phyloP scores from a whole-genome alignment of 352 stramenopile genomes.

The Phytophthora sp. region DNA sequence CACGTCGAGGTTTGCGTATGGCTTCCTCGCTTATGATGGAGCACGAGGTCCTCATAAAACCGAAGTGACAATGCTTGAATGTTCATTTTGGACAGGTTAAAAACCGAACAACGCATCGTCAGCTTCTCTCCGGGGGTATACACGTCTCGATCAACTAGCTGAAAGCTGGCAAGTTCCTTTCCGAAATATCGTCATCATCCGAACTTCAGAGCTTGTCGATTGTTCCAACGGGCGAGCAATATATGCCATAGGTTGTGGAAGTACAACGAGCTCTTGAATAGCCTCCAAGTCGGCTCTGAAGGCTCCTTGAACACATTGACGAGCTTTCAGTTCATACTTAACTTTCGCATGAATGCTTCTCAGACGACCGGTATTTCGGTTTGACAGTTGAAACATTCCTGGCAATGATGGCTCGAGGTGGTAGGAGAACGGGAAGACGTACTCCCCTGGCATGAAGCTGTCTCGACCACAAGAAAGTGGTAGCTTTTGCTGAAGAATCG shows the following conservation, averaged over 20 bases:
- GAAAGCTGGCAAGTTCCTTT: constrained; percentile 26
- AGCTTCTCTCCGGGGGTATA: constrained; percentile 16
- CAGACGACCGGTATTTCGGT: constrained; percentile 12
- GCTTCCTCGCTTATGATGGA: constrained; percentile 6
- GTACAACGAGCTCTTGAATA: constrained; percentile 2
- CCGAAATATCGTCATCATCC: constrained; percentile 14
- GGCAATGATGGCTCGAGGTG: constrained; percentile 8
- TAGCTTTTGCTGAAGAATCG: constrained; percentile 5
- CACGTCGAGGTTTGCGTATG: constrained; percentile 14
- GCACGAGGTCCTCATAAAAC: constrained; percentile 23
- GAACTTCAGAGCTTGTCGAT: constrained; percentile 11
- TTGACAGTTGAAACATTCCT: constrained; percentile 12
- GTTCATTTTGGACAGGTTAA: constrained; percentile 28
- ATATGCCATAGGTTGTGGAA: constrained; percentile 1
- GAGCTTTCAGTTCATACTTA: constrained; percentile 14
- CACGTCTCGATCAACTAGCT: constrained; percentile 17
- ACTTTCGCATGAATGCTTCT: constrained; percentile 9
- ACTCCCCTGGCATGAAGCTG: constrained; percentile 8
- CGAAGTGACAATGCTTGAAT: constrained; percentile 15
- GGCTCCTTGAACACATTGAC: constrained; percentile 8
- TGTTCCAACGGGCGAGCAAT: constrained; percentile 2
- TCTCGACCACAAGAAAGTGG: neutral
- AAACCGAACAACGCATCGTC: constrained; percentile 19
- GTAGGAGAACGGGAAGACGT: constrained; percentile 17
- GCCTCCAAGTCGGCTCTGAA: constrained; percentile 18